Evolutionary conservation across 2,329 filamentous ascomycete genomes (phyloP), one percentile per base, ranked within the genome.

Genomic region (Sporothrix dimorphospora): DNA sequence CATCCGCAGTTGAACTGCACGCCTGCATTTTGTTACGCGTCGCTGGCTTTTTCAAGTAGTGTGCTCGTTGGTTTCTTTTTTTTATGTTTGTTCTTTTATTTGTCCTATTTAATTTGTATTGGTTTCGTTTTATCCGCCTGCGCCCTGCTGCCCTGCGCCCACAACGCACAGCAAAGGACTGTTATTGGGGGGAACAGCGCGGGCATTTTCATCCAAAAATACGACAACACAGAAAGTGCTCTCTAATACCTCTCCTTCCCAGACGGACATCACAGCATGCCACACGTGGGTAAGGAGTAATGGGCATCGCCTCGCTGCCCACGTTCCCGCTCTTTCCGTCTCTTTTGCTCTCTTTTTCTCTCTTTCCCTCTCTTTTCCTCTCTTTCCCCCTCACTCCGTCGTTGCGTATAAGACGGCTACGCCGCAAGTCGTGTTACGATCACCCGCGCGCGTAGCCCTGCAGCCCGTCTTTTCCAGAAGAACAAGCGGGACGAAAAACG

Each of bases 391-490:
- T n/a, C 16, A 8, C 16, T 3, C 14, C 16, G 42, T 5, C 16
- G 11, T 19, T 34, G 14, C 61, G 42, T n/a, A 21, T 68, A 68
- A 68, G 65, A 51, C 65, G 65, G 66, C 66, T 45, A 27, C 66
- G 66, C 66, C 49, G 49, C 49, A 69, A 14, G 66, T 27, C 42
- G 66, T 68, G 27, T 27, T 27, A 42, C 66, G 14, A 38, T 16
- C 38, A 49, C 65, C 65, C 47, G 65, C 30, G 27, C n/a, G 30
- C 11, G 27, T 68, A 14, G 65, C 47, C 65, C 63, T 66, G 42
- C 16, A 47, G 12, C 16, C 61, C 40, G 40, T 65, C 61, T 45
- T 40, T 38, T 61, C 55, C 16, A 38, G 55, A 38, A 40, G 12
- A n/a, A 21, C 57, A 61, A 45, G 59, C 30, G 30, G 55, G 55